These are phyloP conservation scores for Mycena citricolor DNA, from an alignment of 1,284 basidiomycete species.

Conservation along the genomic window DNA sequence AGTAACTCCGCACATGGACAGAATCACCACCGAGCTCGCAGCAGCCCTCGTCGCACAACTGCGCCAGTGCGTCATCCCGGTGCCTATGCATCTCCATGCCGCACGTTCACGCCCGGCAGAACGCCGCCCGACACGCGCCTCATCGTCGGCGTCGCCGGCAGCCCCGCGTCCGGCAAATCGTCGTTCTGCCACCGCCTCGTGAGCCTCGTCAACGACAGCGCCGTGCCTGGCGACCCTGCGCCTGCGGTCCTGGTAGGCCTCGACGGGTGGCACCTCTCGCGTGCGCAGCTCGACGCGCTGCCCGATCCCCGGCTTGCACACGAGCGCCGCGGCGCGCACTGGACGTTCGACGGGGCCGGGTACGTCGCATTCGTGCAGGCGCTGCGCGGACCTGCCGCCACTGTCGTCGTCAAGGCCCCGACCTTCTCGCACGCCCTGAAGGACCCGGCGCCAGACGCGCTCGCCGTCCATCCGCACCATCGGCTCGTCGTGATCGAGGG, in stretches of 20 bases:
- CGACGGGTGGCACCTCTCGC: conserved; percentile 84
- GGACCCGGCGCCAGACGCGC: conserved; percentile 56
- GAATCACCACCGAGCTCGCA: conserved; percentile 34
- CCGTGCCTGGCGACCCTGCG: conserved; percentile 20
- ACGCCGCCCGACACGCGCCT: conserved; percentile 51
- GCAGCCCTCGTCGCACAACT: conserved; percentile 36
- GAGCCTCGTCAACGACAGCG: conserved; percentile 42
- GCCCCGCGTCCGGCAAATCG: conserved; percentile 85
- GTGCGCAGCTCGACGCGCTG: conserved; percentile 65
- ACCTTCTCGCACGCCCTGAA: conserved; percentile 77
- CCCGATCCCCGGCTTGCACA: conserved; percentile 72
- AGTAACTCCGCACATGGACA: too few species aligned
- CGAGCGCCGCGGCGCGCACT: conserved; percentile 69
- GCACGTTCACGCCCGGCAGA: conserved; percentile 33
- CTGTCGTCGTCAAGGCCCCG: conserved; percentile 56
- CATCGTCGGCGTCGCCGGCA: conserved; percentile 75
- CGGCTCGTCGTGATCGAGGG: conserved; percentile 84
- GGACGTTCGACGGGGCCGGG: conserved; percentile 65
- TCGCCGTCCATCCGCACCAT: conserved; percentile 60
- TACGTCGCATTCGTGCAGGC: conserved; percentile 66
- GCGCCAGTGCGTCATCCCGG: conserved; percentile 32
- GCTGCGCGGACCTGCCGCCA: conserved; percentile 40
- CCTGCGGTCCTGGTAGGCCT: conserved; percentile 65
- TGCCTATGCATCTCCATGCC: background rate
- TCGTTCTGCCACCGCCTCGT: conserved; percentile 63